Base-by-base conservation (phyloP, 2,329 filamentous ascomycete genomes). In the Aureobasidium sp. region DNA sequence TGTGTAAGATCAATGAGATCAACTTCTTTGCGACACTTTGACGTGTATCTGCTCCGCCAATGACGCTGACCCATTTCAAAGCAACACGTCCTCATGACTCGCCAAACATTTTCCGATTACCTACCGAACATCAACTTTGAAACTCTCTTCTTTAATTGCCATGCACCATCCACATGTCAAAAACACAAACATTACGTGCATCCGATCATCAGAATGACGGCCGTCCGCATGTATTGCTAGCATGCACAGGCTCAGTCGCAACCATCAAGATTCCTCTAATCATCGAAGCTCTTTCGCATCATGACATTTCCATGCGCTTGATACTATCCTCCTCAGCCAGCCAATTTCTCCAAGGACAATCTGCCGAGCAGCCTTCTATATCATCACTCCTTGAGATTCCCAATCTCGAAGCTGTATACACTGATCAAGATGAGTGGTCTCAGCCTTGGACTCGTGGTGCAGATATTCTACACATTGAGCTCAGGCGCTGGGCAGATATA, bases 401-500 rank as follows among this genome's bases (percentile, higher is more conserved):
- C 3, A 87, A 88, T 65, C 89, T 97, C 7, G 91, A 95, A 47
- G 89, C 81, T 25, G 81, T 97, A 51, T 92, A 96, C 74, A 78
- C 81, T 9, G 91, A 97, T 70, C 83, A 84, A n/a, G 89, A 92
- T 66, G 94, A 97, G 74, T 97, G 92, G 91, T 77, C 79, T 13
- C 78, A 80, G 47, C 85, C 89, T 0, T 97, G 93, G 93, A 82
- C 80, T 27, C 82, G 92, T 2, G 90, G 88, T 3, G 83, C 83
- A n/a, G 80, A 81, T 3, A 96, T 99, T 50, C 76, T 97, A 61
- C 94, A 99, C 71, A 97, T 99, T 67, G 90, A 96, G 73, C 77
- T 97, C 59, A 80, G 92, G 34, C 81, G 88, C 64, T 89, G 89
- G 92, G 90, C 91, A 0, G 82, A 96, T 72, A 69, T 95, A 3